Evolutionary conservation across 2,329 filamentous ascomycete species (phyloP).

Genomic region (Hypoxylon rubiginosum): DNA sequence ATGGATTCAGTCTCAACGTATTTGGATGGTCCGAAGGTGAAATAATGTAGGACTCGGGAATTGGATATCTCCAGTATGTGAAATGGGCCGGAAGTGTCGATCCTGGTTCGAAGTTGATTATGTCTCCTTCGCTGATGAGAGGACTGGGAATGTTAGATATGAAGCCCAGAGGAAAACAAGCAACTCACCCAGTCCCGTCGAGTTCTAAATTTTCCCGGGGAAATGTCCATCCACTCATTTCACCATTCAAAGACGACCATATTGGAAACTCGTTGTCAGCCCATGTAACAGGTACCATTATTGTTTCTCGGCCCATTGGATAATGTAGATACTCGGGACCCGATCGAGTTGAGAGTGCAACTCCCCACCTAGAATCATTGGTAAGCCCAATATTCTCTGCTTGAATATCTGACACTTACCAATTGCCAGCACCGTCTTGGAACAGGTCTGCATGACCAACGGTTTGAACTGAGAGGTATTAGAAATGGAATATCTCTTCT

Average conservation of each 20-base stretch:
- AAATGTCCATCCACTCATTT: conserved; percentile 54
- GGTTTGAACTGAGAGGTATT: conserved; percentile 58
- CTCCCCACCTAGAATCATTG: conserved; percentile 53
- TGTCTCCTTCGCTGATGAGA: conserved; percentile 59
- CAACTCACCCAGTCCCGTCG: conserved; percentile 47
- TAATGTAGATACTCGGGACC: conserved; percentile 56
- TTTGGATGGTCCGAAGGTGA: conserved; percentile 59
- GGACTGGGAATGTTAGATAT: conserved; percentile 52
- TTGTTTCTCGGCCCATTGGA: conserved; percentile 61
- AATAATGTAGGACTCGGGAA: conserved; percentile 59
- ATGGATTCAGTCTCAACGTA: conserved; percentile 63
- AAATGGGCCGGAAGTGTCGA: conserved; percentile 66
- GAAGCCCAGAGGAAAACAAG: conserved; percentile 35
- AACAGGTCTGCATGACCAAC: conserved; percentile 71
- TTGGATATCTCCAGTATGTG: conserved; percentile 68
- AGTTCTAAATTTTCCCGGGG: conserved; percentile 37
- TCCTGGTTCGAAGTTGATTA: conserved; percentile 60
- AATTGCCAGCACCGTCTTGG: conserved; percentile 59
- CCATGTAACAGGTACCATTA: conserved; percentile 58
- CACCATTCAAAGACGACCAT: conserved; percentile 53
- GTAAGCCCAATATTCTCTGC: neutral
- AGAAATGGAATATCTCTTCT: neutral
- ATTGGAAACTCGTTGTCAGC: conserved; percentile 52
- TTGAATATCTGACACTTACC: conserved; percentile 44
- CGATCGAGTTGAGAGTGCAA: conserved; percentile 58